Percentiles rank a stretch among this genome's conserved stretches.
These are phyloP conservation scores for Jatropha podagrica DNA, from an alignment of 441 rosid genomes.

Conservation along the genomic window DNA sequence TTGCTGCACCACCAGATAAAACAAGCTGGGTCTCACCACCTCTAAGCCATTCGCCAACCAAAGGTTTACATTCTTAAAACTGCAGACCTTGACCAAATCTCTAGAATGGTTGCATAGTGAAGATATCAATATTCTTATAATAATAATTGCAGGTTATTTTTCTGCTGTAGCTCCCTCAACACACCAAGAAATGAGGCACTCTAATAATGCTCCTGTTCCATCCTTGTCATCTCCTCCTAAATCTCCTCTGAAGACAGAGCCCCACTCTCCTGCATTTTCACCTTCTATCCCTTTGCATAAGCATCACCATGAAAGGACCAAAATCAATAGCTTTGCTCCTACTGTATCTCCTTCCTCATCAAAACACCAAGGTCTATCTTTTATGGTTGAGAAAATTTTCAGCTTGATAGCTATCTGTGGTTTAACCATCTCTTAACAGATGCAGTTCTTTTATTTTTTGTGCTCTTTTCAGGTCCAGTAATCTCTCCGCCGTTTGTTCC, in stretches of 20 bases:
- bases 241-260: conserved; percentile 29
- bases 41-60: conserved; percentile 38
- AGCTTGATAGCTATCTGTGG: conserved; percentile 10
- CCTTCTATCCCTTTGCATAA: conserved; percentile 46
- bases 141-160: conserved; percentile 38
- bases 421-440: conserved; percentile 2
- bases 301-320: conserved; percentile 41
- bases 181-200: conserved; percentile 30
- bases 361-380: conserved; percentile 46
- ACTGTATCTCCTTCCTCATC: conserved; percentile 48
- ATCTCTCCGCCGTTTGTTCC: conserved; percentile 45
- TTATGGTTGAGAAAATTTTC: conserved; percentile 14
- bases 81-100: conserved; percentile 1
- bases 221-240: conserved; percentile 26
- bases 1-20: conserved; percentile 50
- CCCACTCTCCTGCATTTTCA: conserved; percentile 37
- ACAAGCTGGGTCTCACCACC: conserved; percentile 49
- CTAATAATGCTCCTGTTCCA: conserved; percentile 36
- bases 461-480: conserved; percentile 43
- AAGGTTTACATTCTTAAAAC: conserved; percentile 36
- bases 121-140: conserved; percentile 17
- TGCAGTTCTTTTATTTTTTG: conserved; percentile 20
- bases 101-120: neutral
- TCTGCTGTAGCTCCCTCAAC: conserved; percentile 50
- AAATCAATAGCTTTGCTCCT: conserved; percentile 39